These are phyloP conservation scores for Phytophthora gonapodyides DNA, from an alignment of 352 stramenopile genomes.

Conservation along the genomic window DNA sequence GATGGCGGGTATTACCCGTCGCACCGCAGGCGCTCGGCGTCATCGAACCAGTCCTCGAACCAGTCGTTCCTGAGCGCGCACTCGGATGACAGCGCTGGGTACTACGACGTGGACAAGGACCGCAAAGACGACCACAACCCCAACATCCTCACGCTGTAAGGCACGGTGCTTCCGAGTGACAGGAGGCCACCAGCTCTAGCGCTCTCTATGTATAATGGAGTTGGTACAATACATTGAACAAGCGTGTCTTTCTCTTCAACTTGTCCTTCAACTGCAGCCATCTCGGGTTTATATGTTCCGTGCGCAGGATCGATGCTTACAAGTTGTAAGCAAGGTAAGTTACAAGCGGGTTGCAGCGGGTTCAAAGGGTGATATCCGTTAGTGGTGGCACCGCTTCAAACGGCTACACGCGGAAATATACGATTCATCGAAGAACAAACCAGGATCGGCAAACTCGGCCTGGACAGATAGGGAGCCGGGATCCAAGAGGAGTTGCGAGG, in stretches of 20 bases:
- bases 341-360: too few species aligned
- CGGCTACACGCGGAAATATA: too few species aligned
- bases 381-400: too few species aligned
- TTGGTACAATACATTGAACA: slow-evolving; percentile 25
- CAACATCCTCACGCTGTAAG: slow-evolving; percentile 35
- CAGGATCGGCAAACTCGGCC: too few species aligned
- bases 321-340: too few species aligned
- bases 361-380: too few species aligned
- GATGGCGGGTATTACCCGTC: slow-evolving; percentile 34
- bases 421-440: too few species aligned
- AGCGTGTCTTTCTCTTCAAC: neutral
- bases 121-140: slow-evolving; percentile 17
- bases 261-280: slow-evolving; percentile 16
- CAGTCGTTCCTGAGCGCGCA: slow-evolving; percentile 61
- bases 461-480: too few species aligned
- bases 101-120: slow-evolving; percentile 48
- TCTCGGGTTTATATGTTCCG: too few species aligned
- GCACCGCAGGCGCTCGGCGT: slow-evolving; percentile 35
- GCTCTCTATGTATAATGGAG: slow-evolving; percentile 37
- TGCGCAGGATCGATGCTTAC: too few species aligned
- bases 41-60: slow-evolving; percentile 59
- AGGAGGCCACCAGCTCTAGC: slow-evolving; percentile 33
- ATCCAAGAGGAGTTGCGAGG: too few species aligned
- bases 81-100: slow-evolving; percentile 64
- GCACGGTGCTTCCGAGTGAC: slow-evolving; percentile 15